phyloP scores from a whole-genome alignment of 2,329 filamentous ascomycete genomes.

The Beauveria sp. region DNA sequence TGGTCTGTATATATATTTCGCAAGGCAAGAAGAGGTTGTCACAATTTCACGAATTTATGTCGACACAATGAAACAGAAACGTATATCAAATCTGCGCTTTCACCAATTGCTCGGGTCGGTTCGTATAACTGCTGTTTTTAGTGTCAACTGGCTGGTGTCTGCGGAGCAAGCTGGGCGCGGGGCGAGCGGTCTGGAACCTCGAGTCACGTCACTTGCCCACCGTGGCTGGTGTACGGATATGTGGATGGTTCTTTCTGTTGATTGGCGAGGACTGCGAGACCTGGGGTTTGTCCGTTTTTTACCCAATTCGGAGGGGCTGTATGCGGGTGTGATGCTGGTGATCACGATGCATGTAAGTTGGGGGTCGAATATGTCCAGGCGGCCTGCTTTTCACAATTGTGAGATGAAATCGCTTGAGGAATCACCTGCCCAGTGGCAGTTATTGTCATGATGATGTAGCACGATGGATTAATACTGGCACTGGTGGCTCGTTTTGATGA shows the following conservation, averaged over 20 bases:
- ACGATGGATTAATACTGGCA: neutral
- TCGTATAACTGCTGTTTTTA: neutral
- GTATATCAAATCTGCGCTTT: too few relatives aligned
- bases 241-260: neutral
- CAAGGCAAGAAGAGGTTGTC: neutral
- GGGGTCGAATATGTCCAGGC: neutral
- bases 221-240: neutral
- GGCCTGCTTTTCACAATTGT: neutral
- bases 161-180: neutral
- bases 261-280: conserved; percentile 1
- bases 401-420: neutral
- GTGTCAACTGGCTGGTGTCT: neutral
- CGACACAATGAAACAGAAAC: neutral
- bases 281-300: neutral
- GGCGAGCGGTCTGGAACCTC: neutral
- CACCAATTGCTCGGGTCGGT: too few relatives aligned
- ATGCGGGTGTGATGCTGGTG: neutral
- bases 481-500: neutral
- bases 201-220: neutral
- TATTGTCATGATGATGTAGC: too few relatives aligned
- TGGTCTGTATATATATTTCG: conserved; percentile 2
- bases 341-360: neutral
- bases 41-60: neutral
- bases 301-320: neutral
- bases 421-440: neutral